Base-by-base conservation (phyloP, 1,139 yeast species). In the Zygosaccharomyces sapae region DNA sequence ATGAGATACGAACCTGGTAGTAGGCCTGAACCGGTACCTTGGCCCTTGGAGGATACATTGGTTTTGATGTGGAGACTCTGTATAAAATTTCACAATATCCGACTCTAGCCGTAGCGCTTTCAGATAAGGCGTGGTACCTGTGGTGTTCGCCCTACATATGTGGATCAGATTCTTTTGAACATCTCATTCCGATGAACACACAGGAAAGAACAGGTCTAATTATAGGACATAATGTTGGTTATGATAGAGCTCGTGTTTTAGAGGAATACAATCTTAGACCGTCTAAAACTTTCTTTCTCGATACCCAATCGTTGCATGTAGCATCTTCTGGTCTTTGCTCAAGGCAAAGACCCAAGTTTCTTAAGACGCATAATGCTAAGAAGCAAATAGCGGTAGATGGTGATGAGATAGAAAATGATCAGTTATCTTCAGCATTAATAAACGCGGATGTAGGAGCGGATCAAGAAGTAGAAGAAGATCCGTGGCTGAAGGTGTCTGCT, bases 261-360 rank as follows among this genome's bases (percentile, higher is more conserved):
- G 97, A 94, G 48, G 98, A 94, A 65, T 94, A 94, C 67, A 74
- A 77, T 57, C 63, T 92, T 33, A 67, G 72, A 34, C 77, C 74
- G 42, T 74, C 95, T 0, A 80, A 83, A 57, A 86, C 86, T 1
- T 89, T 88, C 65, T 94, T 73, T 59, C 56, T 94, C 48, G 99
- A 94, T 65, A 92, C 96, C 1, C 86, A 92, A 92, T 83, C 97
- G 0, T 70, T 94, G 22, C 98, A 94, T 68, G 82, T 90, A 33
- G 95, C 97, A 0, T 81, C 82, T 1, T 82, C 86, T 44, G 99
- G 99, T 0, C 84, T 94, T 76, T 87, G 97, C 62, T 86, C 97
- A 1, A 81, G 88, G 55, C 98, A 94, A 62, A 70, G 97, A 51
- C 85, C 90, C 0, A 73, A 76, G 20, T 94, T 94, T 89, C 69